Base-by-base conservation (phyloP, 1,284 basidiomycete species). In the Exsudoporus floridanus region DNA sequence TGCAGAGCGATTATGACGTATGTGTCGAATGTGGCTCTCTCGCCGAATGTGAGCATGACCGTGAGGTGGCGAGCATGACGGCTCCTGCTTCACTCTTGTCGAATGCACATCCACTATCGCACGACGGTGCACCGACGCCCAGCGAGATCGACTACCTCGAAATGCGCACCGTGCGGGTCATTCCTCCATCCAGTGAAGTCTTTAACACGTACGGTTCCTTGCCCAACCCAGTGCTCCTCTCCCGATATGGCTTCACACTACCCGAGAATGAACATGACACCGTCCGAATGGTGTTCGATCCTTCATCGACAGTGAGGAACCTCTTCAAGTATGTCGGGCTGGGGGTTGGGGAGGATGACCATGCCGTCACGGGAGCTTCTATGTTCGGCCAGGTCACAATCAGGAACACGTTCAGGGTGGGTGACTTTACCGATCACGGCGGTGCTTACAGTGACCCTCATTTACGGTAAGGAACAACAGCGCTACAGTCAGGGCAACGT, bases 161-260 rank as follows among this genome's bases (percentile, higher is more conserved):
- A 57, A 88, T 89, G 86, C 81, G 87, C 13, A 74, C 81, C 1
- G 81, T 84, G 60, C 66, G 72, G 14, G 60, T 72, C 27, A 75
- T 91, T 39, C 67, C 73, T 4, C 72, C 80, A 0, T 73, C 73
- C 19, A 74, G 76, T 12, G 87, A 96, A 64, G 77, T 94, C 7
- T 93, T 84, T 78, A 97, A 96, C 70, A 89, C 88, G 2, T 97
- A 96, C 69, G 93, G 92, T 12, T n/a, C 47, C 38, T 51, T 71
- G 51, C 34, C 66, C 35, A 69, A 72, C 49, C 56, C 66, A 7
- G 35, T 48, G 31, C 69, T 69, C 36, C 66, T 69, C 49, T 58
- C 63, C 21, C 60, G 64, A 41, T 69, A 69, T 51, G 67, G 66
- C n/a, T 78, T 77, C 52, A 54, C 67, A 5, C 62, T 77, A 5